Conservation (phyloP, 1,284 basidiomycete genomes). For the Puccinia brachypodii region DNA sequence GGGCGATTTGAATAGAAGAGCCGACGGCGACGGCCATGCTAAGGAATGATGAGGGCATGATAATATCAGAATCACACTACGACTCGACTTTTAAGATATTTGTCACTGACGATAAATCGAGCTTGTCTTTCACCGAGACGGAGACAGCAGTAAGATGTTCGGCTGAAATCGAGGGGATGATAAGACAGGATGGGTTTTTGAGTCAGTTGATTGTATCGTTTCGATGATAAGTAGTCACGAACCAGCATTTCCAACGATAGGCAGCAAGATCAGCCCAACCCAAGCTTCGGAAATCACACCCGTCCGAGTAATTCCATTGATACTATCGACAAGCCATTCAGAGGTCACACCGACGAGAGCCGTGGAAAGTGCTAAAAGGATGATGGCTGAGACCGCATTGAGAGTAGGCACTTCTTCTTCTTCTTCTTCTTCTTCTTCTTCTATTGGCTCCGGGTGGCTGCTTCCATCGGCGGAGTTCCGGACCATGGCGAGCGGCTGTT, state of each 20-base stretch:
- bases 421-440: constrained; percentile 61
- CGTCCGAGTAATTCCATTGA: constrained; percentile 58
- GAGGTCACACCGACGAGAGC: constrained; percentile 67
- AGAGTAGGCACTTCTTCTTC: constrained; percentile 63
- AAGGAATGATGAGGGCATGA: neutral
- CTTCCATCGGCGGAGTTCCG: constrained; percentile 20
- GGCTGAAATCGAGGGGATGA: neutral
- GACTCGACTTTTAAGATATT: neutral
- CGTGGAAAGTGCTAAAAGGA: constrained; percentile 65
- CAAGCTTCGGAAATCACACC: constrained; percentile 61
- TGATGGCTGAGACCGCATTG: constrained; percentile 63
- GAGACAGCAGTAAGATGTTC: constrained; percentile 45
- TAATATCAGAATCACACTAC: neutral
- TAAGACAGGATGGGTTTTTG: neutral
- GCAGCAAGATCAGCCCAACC: constrained; percentile 41
- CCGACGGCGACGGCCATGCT: constrained; percentile 46
- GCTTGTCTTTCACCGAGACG: constrained; percentile 38
- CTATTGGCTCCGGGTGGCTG: constrained; percentile 52
- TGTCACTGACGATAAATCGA: constrained; percentile 34
- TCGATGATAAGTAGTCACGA: neutral
- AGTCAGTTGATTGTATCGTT: neutral
- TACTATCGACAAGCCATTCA: constrained; percentile 56
- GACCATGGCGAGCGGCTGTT: neutral
- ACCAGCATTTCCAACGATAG: constrained; percentile 47
- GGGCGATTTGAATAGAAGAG: constrained; percentile 43